Evolutionary conservation across 1,284 basidiomycete species (phyloP), one percentile per base, ranked within the genome.

Genomic region (Entoloma clypeatum): DNA sequence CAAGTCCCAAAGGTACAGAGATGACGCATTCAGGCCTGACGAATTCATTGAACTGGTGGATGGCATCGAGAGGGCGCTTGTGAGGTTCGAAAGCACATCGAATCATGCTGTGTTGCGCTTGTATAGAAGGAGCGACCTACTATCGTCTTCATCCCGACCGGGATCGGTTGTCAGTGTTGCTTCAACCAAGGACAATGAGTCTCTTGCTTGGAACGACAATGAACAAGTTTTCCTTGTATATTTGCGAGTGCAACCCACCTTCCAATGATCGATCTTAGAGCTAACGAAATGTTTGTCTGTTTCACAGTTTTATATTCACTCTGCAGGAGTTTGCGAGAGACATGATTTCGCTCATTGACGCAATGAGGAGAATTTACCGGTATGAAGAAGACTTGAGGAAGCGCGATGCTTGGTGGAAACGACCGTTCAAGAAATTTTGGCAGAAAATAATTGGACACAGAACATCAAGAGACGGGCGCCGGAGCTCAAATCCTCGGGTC

Each of bases 281-380:
- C 13, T 22, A 17, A n/a, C n/a, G n/a, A n/a, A n/a, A n/a, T n/a
- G 5, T 26, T 11, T 33, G 10, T 23, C 2, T 38, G 16, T 41
- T 18, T 6, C 13, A 32, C 22, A 93, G 91, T 66, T 93, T 92
- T 63, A 86, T 94, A 45, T 96, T 95, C 62, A 94, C 91, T 0
- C 63, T 95, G 30, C 91, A 96, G 62, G 93, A 96, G 58, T 95
- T 95, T 57, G 78, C 88, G 5, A 69, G 76, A 44, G 93, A 96
- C 60, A 65, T 94, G 33, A 71, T 86, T 30, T 81, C 80, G 27
- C 76, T 96, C 3, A 72, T 91, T 0, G 87, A 92, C 55, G 83
- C 89, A 0, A 86, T 93, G 72, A 71, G 78, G 37, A 74, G 85
- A 41, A 79, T 90, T 41, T 82, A 83, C 49, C 69, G 62, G 41